A percentile compares a stretch with the other conserved stretches of the same genome.
Evolutionary conservation across 1,139 yeast genomes (phyloP).

Genomic region (Hyphopichia pseudoburtonii): DNA sequence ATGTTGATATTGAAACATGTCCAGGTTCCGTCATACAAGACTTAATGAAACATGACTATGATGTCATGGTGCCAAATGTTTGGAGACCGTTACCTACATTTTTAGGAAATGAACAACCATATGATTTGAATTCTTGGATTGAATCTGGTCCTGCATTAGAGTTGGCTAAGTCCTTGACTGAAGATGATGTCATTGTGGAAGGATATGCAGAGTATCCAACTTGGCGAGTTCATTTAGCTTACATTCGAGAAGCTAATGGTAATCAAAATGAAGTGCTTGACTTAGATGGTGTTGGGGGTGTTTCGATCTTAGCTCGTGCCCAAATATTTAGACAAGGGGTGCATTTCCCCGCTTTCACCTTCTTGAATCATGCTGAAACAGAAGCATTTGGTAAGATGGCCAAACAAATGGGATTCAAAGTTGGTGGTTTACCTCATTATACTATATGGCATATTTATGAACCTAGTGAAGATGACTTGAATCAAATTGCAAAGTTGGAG

Average conservation of each 20-base stretch:
- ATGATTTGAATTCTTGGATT: conserved; percentile 87
- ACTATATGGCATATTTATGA: conserved; percentile 88
- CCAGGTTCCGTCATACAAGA: conserved; percentile 80
- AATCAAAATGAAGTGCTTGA: conserved; percentile 66
- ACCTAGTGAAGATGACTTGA: conserved; percentile 87
- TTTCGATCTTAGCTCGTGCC: conserved; percentile 80
- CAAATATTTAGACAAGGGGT: conserved; percentile 80
- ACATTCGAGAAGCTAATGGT: conserved; percentile 64
- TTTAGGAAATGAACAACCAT: conserved; percentile 76
- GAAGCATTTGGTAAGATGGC: conserved; percentile 92
- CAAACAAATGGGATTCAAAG: conserved; percentile 72
- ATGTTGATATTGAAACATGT: conserved; percentile 82
- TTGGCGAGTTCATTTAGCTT: conserved; percentile 82
- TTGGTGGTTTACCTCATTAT: conserved; percentile 87
- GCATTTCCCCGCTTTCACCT: conserved; percentile 86
- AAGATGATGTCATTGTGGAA: conserved; percentile 87
- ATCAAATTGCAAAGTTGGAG: conserved; percentile 69
- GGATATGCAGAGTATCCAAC: conserved; percentile 91
- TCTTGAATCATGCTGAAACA: conserved; percentile 87
- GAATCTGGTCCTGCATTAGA: conserved; percentile 73
- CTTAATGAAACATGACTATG: conserved; percentile 71
- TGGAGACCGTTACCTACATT: conserved; percentile 86
- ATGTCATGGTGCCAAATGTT: conserved; percentile 85
- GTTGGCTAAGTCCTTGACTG: conserved; percentile 64
- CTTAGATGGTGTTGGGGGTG: conserved; percentile 90